Percentiles rank a stretch among this genome's conserved stretches.
These are phyloP conservation scores for Oryza meridionalis DNA, from an alignment of 176 grass and related monocot genomes.

Conservation along the genomic window DNA sequence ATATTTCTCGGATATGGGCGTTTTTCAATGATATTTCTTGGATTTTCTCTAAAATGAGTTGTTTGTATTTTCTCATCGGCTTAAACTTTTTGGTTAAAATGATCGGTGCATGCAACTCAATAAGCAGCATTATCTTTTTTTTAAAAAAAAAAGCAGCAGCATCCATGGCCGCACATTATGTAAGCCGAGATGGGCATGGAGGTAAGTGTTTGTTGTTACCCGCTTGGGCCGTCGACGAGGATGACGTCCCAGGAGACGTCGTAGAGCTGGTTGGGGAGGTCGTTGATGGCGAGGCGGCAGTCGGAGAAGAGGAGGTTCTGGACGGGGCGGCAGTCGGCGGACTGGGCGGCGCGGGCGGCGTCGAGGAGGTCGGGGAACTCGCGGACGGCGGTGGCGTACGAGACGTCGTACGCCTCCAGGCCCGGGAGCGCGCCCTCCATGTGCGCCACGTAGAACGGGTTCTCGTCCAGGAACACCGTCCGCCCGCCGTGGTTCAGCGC, in stretches of 20 bases:
- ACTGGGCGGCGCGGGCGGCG: conserved; percentile 41
- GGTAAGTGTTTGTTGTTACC: conserved; percentile 11
- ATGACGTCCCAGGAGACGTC: conserved; percentile 90
- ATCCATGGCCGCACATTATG: neutral
- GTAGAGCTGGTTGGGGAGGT: conserved; percentile 91
- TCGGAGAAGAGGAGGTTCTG: conserved; percentile 98
- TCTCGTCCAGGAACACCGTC: conserved; percentile 98
- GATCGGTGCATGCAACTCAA: too few species aligned
- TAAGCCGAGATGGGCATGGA: neutral
- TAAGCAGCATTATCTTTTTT: too few species aligned
- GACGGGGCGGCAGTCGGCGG: conserved; percentile 79
- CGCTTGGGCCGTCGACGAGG: conserved; percentile 90
- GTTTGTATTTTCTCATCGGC: too few species aligned
- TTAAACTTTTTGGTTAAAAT: too few species aligned
- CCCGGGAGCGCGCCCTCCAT: conserved; percentile 69
- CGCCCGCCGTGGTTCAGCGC: conserved; percentile 93
- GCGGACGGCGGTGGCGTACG: conserved; percentile 75
- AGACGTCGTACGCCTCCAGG: conserved; percentile 87
- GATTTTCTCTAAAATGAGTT: too few species aligned
- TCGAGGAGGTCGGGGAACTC: conserved; percentile 64
- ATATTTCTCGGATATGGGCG: too few species aligned
- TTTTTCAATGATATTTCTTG: too few species aligned
- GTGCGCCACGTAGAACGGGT: conserved; percentile 91
- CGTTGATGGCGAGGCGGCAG: conserved; percentile 83
- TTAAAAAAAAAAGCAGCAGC: too few species aligned